phyloP scores from a whole-genome alignment of 2,329 filamentous ascomycete species.

The Colletotrichum cereale region DNA sequence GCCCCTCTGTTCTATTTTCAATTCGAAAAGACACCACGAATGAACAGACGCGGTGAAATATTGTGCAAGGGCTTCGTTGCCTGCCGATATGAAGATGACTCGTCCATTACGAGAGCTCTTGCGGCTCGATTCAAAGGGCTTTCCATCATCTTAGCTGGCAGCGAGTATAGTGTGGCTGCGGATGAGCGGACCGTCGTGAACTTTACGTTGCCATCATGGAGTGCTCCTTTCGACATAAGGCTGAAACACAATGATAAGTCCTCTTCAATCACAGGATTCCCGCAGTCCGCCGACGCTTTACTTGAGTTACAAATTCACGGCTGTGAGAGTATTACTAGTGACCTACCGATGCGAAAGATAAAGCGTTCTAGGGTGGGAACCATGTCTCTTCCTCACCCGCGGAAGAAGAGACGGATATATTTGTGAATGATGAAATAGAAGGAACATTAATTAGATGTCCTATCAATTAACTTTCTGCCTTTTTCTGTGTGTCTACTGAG shows the following conservation, averaged over 20 bases:
- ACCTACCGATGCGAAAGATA: background rate
- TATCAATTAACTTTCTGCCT: no score
- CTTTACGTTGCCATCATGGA: background rate
- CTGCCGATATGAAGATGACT: background rate
- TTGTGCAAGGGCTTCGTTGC: background rate
- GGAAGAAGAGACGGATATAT: background rate
- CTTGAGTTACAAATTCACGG: background rate
- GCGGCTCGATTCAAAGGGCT: background rate
- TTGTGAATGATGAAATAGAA: no score
- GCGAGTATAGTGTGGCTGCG: background rate
- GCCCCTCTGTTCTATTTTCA: constrained; percentile 1
- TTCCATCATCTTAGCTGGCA: background rate
- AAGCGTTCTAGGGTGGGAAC: background rate
- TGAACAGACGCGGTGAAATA: background rate
- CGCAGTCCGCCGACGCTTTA: background rate
- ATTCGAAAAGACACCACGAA: background rate
- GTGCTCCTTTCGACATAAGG: background rate
- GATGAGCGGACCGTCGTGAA: background rate
- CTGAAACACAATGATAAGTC: background rate
- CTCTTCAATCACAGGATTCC: background rate
- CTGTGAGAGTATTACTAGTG: background rate
- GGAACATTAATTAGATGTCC: no score
- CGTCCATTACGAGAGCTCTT: background rate
- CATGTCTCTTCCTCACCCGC: background rate
- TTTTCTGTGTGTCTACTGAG: no score